Conservation (phyloP, 768 basidiomycete species). For the Amanita thiersii region DNA sequence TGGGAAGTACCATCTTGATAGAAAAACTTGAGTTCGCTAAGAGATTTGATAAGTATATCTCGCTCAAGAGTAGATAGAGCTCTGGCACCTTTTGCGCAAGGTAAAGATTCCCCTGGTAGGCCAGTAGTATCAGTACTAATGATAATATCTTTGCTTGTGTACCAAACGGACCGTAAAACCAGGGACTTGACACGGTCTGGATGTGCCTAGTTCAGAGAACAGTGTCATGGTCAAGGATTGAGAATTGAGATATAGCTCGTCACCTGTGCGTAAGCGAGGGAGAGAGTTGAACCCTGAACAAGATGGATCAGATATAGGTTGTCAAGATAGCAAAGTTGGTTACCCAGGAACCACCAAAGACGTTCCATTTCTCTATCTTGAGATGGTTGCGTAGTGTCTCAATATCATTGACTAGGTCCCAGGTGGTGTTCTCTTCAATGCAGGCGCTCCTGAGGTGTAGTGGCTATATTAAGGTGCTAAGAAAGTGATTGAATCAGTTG, state of each 20-base stretch:
- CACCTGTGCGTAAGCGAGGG: constrained; percentile 82
- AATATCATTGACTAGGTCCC: constrained; percentile 87
- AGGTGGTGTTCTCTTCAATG: constrained; percentile 85
- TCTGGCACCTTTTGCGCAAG: constrained; percentile 58
- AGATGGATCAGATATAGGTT: background rate
- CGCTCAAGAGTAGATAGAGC: background rate
- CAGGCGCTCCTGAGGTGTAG: constrained; percentile 48
- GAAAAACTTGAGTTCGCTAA: constrained; percentile 81
- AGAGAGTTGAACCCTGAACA: constrained; percentile 73
- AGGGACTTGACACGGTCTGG: constrained; percentile 76
- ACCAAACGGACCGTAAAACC: constrained; percentile 51
- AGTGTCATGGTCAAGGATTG: background rate
- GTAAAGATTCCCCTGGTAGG: constrained; percentile 76
- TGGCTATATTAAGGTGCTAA: background rate
- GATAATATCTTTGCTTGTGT: background rate
- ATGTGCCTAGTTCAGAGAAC: constrained; percentile 42
- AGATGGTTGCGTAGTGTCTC: constrained; percentile 76
- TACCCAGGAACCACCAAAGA: constrained; percentile 94
- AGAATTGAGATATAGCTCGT: background rate
- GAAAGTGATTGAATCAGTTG: background rate
- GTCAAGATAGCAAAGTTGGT: constrained; percentile 9
- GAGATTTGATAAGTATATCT: background rate
- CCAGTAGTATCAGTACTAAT: background rate
- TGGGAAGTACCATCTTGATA: constrained; percentile 83
- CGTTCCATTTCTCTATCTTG: constrained; percentile 80